Evolutionary conservation across 2,329 filamentous ascomycete species (phyloP), one percentile per base, ranked within the genome.

Genomic region (Lasiodiplodia citricola): DNA sequence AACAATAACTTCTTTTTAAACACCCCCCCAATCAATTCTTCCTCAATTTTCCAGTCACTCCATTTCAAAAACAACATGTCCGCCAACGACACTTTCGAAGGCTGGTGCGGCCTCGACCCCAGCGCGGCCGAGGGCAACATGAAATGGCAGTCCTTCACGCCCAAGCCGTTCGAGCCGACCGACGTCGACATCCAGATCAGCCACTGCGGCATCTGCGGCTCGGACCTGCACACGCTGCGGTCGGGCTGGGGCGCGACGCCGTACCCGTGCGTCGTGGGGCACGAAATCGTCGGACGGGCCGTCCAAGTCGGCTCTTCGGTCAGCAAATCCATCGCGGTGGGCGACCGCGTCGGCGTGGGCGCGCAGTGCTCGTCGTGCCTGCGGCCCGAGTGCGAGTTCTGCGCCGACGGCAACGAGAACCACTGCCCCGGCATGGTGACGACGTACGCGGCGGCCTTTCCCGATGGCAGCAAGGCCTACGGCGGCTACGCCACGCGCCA

Each of bases 381-480:
- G 66, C 72, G 74, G 56, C 69, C 72, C 0, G 75, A 84, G 52
- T 90, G 87, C 70, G 83, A 86, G 55, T 84, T 87, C 67, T 90
- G 88, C 72, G 76, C 77, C 3, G 74, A 75, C 47, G 84, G 64
- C 25, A n/a, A 74, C 14, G 82, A 84, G 69, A 80, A 82, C 57
- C 77, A 84, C 70, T 85, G 83, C 72, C 70, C 74, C 6, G 77
- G 75, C 23, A 85, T 86, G 76, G 79, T 87, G 25, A 83, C 86
- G 66, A 92, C 90, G 0, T 92, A 90, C 73, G 86, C 87, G 71
- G 81, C 82, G 38, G 83, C 81, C 18, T 90, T 88, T 72, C 79
- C 82, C 5, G 83, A 90, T 71, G 89, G 90, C 7, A 86, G 82
- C 71, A 88, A 86, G 76, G 86, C 87, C 1, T 91, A 92, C 73